These are phyloP conservation scores for Puccinia triticina DNA, from an alignment of 1,284 basidiomycete species.

Conservation along the genomic window DNA sequence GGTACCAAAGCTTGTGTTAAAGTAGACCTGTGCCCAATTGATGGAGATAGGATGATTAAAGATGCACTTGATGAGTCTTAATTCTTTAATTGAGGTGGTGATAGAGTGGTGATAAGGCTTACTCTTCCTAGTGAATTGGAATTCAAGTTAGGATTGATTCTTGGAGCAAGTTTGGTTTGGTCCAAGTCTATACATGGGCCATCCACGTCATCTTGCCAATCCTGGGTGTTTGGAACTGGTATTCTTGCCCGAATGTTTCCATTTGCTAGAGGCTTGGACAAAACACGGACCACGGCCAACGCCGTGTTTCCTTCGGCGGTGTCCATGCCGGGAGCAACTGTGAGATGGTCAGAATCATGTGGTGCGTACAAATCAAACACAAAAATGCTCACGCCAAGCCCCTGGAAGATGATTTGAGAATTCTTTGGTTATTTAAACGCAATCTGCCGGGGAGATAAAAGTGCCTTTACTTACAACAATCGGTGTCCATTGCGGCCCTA, in stretches of 20 bases:
- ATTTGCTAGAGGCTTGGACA: not conserved
- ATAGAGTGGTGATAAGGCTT: not conserved
- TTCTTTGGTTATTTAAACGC: not conserved
- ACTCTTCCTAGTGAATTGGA: slow-evolving; percentile 27
- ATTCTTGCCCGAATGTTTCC: slow-evolving; percentile 13
- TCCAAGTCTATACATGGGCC: not conserved
- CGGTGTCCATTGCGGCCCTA: slow-evolving; percentile 56
- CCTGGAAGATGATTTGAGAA: not conserved
- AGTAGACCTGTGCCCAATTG: slow-evolving; percentile 25
- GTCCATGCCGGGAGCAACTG: slow-evolving; percentile 45
- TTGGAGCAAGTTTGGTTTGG: slow-evolving; percentile 22
- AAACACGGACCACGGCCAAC: slow-evolving; percentile 25
- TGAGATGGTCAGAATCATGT: not conserved
- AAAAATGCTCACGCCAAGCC: slow-evolving; percentile 27
- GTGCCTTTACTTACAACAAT: slow-evolving; percentile 2
- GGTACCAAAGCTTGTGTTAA: slow-evolving; percentile 41
- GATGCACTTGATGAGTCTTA: not conserved
- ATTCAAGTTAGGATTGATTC: slow-evolving; percentile 23
- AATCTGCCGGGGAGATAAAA: not conserved
- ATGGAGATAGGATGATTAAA: not conserved
- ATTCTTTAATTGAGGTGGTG: not conserved
- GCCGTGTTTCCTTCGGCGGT: slow-evolving; percentile 47
- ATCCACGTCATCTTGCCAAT: slow-evolving; percentile 9
- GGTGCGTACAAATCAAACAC: not conserved
- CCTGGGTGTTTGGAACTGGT: not conserved